Conservation (phyloP, 2,329 filamentous ascomycete genomes). For the Penicillium oxalicum region DNA sequence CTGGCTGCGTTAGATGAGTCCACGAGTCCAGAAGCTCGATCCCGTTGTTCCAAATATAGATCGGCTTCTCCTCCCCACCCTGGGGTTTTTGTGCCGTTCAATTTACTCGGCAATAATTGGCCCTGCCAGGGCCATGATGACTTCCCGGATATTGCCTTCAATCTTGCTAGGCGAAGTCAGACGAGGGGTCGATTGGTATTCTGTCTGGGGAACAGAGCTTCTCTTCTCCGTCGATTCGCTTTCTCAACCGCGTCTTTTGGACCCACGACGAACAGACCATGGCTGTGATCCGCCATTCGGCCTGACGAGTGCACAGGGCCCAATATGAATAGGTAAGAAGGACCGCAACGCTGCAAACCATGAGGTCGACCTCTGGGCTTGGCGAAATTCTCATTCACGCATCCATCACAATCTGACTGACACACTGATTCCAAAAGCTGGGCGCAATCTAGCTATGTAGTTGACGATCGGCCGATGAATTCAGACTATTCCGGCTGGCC, state of each 20-base stretch:
- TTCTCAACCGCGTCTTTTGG: slow-evolving; percentile 14
- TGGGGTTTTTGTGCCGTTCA: slow-evolving; percentile 16
- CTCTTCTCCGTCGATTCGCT: slow-evolving; percentile 10
- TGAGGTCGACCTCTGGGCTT: too few species aligned
- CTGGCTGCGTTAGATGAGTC: too few species aligned
- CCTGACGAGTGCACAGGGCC: slow-evolving; percentile 22
- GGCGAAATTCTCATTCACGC: too few species aligned
- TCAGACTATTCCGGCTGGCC: slow-evolving; percentile 28
- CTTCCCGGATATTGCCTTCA: slow-evolving; percentile 7
- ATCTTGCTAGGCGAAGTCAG: slow-evolving; percentile 18
- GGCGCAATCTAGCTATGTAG: slow-evolving; percentile 28
- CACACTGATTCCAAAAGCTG: slow-evolving; percentile 21
- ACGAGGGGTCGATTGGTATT: slow-evolving; percentile 14
- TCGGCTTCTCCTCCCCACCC: slow-evolving; percentile 3
- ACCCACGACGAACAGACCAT: slow-evolving; percentile 21
- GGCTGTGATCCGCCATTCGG: slow-evolving; percentile 23
- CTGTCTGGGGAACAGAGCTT: slow-evolving; percentile 15
- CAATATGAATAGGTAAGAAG: slow-evolving; percentile 36
- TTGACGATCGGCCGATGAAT: slow-evolving; percentile 28
- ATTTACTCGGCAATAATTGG: slow-evolving; percentile 16
- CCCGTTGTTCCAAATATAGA: slow-evolving; percentile 23
- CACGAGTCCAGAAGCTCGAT: slow-evolving; percentile 9
- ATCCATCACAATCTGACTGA: slow-evolving; percentile 19
- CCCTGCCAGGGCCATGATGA: slow-evolving; percentile 10
- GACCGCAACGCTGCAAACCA: too few species aligned